These are phyloP conservation scores for Handroanthus guayacan DNA, from an alignment of 257 asterid genomes.

Conservation along the genomic window DNA sequence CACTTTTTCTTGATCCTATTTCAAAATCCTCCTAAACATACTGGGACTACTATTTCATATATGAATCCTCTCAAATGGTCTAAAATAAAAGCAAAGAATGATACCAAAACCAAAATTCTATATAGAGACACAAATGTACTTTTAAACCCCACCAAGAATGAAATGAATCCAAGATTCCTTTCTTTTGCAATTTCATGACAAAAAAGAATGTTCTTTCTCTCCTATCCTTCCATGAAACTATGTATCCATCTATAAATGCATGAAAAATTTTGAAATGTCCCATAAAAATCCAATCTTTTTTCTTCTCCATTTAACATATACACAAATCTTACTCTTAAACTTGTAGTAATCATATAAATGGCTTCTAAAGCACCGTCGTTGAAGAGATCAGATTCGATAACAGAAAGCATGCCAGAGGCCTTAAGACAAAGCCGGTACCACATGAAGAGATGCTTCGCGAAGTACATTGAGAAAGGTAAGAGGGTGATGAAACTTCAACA, in stretches of 20 bases:
- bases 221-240: slow-evolving; percentile 23
- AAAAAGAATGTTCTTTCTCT: slow-evolving; percentile 54
- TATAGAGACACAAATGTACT: slow-evolving; percentile 21
- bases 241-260: slow-evolving; percentile 50
- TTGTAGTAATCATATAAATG: slow-evolving; percentile 39
- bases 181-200: slow-evolving; percentile 47
- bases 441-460: slow-evolving; percentile 88
- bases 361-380: slow-evolving; percentile 56
- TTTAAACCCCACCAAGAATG: slow-evolving; percentile 26
- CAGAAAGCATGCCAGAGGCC: slow-evolving; percentile 92
- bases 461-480: slow-evolving; percentile 72
- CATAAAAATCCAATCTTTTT: slow-evolving; percentile 20
- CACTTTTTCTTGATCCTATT: slow-evolving; percentile 5
- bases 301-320: neutral
- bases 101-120: slow-evolving; percentile 52
- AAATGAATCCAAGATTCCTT: slow-evolving; percentile 48
- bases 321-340: slow-evolving; percentile 9
- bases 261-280: slow-evolving; percentile 23
- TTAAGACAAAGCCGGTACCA: slow-evolving; percentile 86
- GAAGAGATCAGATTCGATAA: slow-evolving; percentile 72
- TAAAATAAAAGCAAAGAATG: slow-evolving; percentile 55
- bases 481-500: slow-evolving; percentile 70
- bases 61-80: slow-evolving; percentile 19
- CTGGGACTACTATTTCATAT: neutral
- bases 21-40: neutral